These are phyloP conservation scores for Paraphaeosphaeria minitans DNA, from an alignment of 2,329 filamentous ascomycete species.

Conservation along the genomic window DNA sequence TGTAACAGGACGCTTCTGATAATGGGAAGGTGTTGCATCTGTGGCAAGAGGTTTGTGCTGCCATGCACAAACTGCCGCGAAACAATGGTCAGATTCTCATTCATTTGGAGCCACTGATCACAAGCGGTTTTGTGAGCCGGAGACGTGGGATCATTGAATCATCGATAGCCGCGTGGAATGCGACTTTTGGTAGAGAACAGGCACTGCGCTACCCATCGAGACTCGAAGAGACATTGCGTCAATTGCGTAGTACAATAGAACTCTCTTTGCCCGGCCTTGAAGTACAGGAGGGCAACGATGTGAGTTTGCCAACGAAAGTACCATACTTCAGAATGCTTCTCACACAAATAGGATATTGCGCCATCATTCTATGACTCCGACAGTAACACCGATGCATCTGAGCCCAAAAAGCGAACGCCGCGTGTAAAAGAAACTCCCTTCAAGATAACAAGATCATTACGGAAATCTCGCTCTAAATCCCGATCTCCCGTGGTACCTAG, in stretches of 20 bases:
- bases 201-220: slow-evolving; percentile 67
- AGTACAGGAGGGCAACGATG: slow-evolving; percentile 41
- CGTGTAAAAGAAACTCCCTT: slow-evolving; percentile 36
- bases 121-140: slow-evolving; percentile 59
- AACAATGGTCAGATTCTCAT: slow-evolving; percentile 62
- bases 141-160: slow-evolving; percentile 57
- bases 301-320: slow-evolving; percentile 43
- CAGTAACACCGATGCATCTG: slow-evolving; percentile 17
- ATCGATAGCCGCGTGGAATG: slow-evolving; percentile 71
- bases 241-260: slow-evolving; percentile 61
- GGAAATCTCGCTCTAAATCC: slow-evolving; percentile 34
- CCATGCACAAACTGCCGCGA: slow-evolving; percentile 63
- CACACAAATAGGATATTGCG: slow-evolving; percentile 19
- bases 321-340: slow-evolving; percentile 1
- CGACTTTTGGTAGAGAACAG: slow-evolving; percentile 65
- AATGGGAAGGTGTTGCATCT: slow-evolving; percentile 38
- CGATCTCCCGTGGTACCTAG: slow-evolving; percentile 34
- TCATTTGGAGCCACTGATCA: slow-evolving; percentile 57
- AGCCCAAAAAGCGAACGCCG: slow-evolving; percentile 24
- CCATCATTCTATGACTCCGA: slow-evolving; percentile 49
- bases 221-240: slow-evolving; percentile 66
- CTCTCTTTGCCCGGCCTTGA: slow-evolving; percentile 57
- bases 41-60: slow-evolving; percentile 55
- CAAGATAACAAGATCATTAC: slow-evolving; percentile 28
- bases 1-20: slow-evolving; percentile 18